Percentiles rank a stretch among this genome's conserved stretches.
Evolutionary conservation across 306 rosid genomes (phyloP).

Genomic region (Gillenia trifoliata): DNA sequence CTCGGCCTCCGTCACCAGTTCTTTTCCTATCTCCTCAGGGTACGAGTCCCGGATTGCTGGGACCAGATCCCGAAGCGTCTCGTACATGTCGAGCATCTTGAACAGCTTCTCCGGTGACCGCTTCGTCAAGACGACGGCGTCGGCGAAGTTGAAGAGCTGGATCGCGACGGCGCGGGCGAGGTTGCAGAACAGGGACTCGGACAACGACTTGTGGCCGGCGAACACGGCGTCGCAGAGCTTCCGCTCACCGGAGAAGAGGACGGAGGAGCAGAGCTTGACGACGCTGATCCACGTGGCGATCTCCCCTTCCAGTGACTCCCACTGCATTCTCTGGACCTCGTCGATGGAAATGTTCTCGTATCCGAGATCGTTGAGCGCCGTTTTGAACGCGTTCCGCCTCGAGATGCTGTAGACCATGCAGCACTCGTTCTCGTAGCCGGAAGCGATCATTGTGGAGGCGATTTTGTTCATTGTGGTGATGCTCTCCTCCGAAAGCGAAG

Average conservation of each 20-base stretch:
- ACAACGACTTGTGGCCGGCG: conserved; percentile 22
- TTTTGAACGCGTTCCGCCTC: conserved; percentile 47
- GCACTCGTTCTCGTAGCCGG: conserved; percentile 61
- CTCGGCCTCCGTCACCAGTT: conserved; percentile 34
- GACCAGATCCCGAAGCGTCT: conserved; percentile 48
- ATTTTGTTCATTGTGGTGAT: conserved; percentile 40
- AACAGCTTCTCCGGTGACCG: conserved; percentile 64
- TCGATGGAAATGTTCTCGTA: conserved; percentile 39
- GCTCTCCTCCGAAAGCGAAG: conserved; percentile 30
- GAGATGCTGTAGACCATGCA: conserved; percentile 38
- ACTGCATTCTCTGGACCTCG: conserved; percentile 56
- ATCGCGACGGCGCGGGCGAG: conserved; percentile 37
- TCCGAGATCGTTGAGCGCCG: conserved; percentile 32
- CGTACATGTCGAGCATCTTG: conserved; percentile 73
- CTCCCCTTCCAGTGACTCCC: conserved; percentile 59
- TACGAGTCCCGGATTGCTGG: conserved; percentile 14
- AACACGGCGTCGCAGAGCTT: conserved; percentile 45
- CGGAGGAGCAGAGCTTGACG: conserved; percentile 47
- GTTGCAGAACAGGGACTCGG: conserved; percentile 33
- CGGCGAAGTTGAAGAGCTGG: conserved; percentile 54
- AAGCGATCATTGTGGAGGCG: conserved; percentile 44
- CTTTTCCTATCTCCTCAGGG: conserved; percentile 23
- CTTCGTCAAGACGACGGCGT: conserved; percentile 47
- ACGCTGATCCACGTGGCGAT: conserved; percentile 55
- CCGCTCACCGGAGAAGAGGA: conserved; percentile 45